phyloP scores from a whole-genome alignment of 2,329 filamentous ascomycete species.

The Xylaria sp. region DNA sequence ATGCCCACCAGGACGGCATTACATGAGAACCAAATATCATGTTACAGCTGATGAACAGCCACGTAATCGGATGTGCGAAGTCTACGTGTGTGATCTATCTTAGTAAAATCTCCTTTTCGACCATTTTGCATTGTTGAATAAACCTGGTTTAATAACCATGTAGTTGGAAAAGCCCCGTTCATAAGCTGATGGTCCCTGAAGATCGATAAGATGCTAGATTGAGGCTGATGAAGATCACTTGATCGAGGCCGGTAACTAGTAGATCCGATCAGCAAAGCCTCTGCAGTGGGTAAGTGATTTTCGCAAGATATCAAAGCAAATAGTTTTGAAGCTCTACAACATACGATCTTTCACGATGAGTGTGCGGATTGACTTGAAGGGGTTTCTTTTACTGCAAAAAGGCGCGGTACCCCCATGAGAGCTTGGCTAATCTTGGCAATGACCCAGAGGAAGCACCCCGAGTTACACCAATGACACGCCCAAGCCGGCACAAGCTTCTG shows the following conservation, averaged over 20 bases:
- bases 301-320: constrained; percentile 2
- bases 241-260: constrained; percentile 9
- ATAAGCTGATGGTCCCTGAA: constrained; percentile 21
- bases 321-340: neutral
- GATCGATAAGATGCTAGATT: constrained; percentile 20
- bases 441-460: neutral
- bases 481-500: neutral
- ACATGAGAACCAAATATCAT: neutral
- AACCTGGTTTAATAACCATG: neutral
- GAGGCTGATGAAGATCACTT: constrained; percentile 31
- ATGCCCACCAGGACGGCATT: neutral
- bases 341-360: neutral
- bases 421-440: constrained; percentile 17
- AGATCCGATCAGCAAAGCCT: constrained; percentile 25
- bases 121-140: neutral
- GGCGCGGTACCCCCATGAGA: neutral
- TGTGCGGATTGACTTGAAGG: neutral
- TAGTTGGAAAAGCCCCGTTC: neutral
- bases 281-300: constrained; percentile 23
- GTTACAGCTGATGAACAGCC: neutral
- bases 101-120: neutral
- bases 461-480: constrained; percentile 17
- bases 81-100: neutral
- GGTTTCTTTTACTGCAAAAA: neutral
- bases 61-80: neutral